Base-by-base conservation (phyloP, 306 rosid species). In the Macrotyloma uniflorum region DNA sequence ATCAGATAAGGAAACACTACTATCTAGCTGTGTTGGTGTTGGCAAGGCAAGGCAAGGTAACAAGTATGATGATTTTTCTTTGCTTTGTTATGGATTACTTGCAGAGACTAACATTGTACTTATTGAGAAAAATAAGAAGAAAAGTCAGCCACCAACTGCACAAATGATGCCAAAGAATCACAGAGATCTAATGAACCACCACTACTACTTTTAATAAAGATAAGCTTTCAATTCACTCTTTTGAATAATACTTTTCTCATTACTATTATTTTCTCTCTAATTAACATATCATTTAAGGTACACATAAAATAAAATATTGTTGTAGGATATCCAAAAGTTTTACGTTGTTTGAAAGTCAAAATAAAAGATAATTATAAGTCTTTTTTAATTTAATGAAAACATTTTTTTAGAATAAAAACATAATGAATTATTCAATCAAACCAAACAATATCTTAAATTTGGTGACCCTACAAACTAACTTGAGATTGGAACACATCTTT, bases 71-170 rank as follows among this genome's bases (percentile, higher is more conserved):
- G 24, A 18, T 38, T 10, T 55, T 40, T 26, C 3, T 19, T 64
- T 50, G 38, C 71, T 23, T 58, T 33, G 10, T 33, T 18, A 28
- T 46, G 23, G 2, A 14, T 26, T 46, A 6, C 55, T 74, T 28
- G 32, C 13, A 46, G 24, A 65, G 16, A 36, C n/a, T 73, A 42
- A 46, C 38, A 22, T 66, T 32, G 38, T 58, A 53, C 72, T 58
- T 32, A 19, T 46, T 36, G 55, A 9, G 72, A 12, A 67, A 80
- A 57, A 9, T 3, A 6, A 22, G 70, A 76, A 71, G 79, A 63
- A 72, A 78, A 72, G 69, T 72, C 75, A 70, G 74, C 42, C 24
- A 76, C 42, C 85, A 51, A 71, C 79, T 20, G 0, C 43, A 42
- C 32, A 63, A 70, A 26, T 77, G 38, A 72, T 24, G 66, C 26